These are phyloP conservation scores for Xylariaceae sp. DNA, from an alignment of 2,329 filamentous ascomycete genomes.

Conservation along the genomic window DNA sequence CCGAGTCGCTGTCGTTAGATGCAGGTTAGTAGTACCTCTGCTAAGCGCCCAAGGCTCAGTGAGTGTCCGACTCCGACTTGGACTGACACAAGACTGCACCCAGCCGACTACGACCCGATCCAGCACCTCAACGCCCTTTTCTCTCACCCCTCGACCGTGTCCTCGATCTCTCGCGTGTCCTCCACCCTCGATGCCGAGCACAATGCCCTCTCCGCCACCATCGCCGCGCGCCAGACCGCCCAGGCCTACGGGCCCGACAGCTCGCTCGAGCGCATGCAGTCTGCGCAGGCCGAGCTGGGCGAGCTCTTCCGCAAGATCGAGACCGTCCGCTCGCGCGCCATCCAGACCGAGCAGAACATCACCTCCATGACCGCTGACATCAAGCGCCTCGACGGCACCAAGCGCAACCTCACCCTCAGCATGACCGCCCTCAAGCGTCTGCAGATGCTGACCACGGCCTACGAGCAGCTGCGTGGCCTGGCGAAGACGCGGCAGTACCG, in stretches of 20 bases:
- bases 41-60: constrained; percentile 13
- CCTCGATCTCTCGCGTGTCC: constrained; percentile 72
- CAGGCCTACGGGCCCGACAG: constrained; percentile 84
- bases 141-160: constrained; percentile 79
- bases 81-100: neutral
- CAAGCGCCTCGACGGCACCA: constrained; percentile 93
- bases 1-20: constrained; percentile 37
- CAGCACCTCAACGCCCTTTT: constrained; percentile 92
- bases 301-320: constrained; percentile 94
- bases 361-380: constrained; percentile 99
- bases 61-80: neutral
- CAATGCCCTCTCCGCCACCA: constrained; percentile 76
- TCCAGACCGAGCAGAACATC: constrained; percentile 91
- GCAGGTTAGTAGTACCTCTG: constrained; percentile 33
- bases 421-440: constrained; percentile 97
- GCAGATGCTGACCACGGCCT: constrained; percentile 99
- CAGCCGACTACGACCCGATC: constrained; percentile 83
- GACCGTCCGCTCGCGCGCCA: constrained; percentile 79
- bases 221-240: constrained; percentile 66
- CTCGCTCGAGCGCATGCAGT: constrained; percentile 85
- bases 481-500: constrained; percentile 85
- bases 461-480: constrained; percentile 84
- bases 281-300: constrained; percentile 83
- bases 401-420: constrained; percentile 90
- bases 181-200: constrained; percentile 69